Evolutionary conservation across 2,329 filamentous ascomycete species (phyloP).

Genomic region (Apiospora arundinis): DNA sequence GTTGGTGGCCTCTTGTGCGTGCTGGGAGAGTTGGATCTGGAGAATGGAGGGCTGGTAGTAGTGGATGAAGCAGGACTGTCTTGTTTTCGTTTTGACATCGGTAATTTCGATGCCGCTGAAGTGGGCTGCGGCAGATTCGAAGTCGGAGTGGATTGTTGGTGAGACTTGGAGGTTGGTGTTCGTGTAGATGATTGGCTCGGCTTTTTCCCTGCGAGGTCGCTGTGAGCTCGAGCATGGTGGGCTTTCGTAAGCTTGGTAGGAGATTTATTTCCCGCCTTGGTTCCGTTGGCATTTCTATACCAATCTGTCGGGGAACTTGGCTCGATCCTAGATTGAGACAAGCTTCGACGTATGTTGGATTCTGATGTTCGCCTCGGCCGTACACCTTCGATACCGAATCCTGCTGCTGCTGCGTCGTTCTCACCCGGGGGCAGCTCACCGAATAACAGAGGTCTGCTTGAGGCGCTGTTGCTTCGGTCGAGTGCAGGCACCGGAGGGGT

Average conservation of each 20-base stretch:
- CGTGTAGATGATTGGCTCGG: slow-evolving; percentile 38
- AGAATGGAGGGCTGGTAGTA: slow-evolving; percentile 52
- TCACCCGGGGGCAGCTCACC: slow-evolving; percentile 71
- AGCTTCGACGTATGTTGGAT: slow-evolving; percentile 66
- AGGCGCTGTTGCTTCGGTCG: slow-evolving; percentile 41
- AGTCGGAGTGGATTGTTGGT: slow-evolving; percentile 41
- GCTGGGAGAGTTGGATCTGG: slow-evolving; percentile 63
- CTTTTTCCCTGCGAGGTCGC: slow-evolving; percentile 59
- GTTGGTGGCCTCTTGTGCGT: slow-evolving; percentile 49
- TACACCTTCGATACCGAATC: slow-evolving; percentile 65
- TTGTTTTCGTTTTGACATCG: slow-evolving; percentile 53
- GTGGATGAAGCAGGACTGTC: slow-evolving; percentile 52
- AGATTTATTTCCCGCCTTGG: slow-evolving; percentile 30
- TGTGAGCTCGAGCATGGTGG: slow-evolving; percentile 59
- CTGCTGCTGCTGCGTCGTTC: slow-evolving; percentile 54
- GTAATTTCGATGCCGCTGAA: slow-evolving; percentile 49
- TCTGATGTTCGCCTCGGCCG: slow-evolving; percentile 72
- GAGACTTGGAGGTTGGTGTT: slow-evolving; percentile 38
- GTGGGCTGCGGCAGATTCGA: slow-evolving; percentile 34
- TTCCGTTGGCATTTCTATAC: slow-evolving; percentile 36
- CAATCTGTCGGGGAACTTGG: slow-evolving; percentile 68
- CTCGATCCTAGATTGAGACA: slow-evolving; percentile 62
- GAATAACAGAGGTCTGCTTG: slow-evolving; percentile 66
- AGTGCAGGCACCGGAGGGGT: slow-evolving; percentile 39
- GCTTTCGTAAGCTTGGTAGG: slow-evolving; percentile 44